Base-by-base conservation (phyloP, 2,329 filamentous ascomycete genomes). In the Hirsutella minnesotensis region DNA sequence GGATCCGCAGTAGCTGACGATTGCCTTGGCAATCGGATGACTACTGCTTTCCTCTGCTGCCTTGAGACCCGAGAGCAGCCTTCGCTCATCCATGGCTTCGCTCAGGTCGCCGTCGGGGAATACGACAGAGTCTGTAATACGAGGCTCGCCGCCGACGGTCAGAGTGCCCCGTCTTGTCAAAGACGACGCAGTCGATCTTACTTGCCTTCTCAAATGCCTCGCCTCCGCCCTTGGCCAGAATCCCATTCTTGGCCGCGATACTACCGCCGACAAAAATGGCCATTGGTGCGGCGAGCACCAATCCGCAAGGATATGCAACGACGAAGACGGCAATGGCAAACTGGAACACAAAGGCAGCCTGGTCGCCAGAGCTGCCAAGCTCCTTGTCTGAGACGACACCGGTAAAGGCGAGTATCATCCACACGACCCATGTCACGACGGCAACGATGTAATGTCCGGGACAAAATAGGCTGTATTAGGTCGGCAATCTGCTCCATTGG, bases 161-260 rank as follows among this genome's bases (percentile, higher is more conserved):
- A 94, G 65, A 0, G 86, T 94, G 1, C 86, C 86, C n/a, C 0
- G 86, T 94, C 69, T 94, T 92, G 69, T 94, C 86, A 56, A 94
- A 92, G 1, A 92, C 83, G 33, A 92, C 79, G 41, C 81, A 82
- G 57, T 87, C 79, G 37, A 89, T 71, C 10, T 75, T 76, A 56
- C 83, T 88, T 4, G 86, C 86, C 63, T 87, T 86, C 59, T 90
- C 84, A 56, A 92, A 90, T 0, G 86, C 86, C 56, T 89, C 84
- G 29, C 86, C 86, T 19, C 86, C 86, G 19, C 86, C 86, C 60
- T 88, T 87, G 51, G 84, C 86, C 1, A 94, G 69, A 43, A 94
- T 87, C 2, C 86, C 86, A 53, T 86, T 66, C 56, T 83, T 81
- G 7, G 86, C 86, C 86, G n/a, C n/a, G n/a, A n/a, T n/a, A n/a